Evolutionary conservation across 2,329 filamentous ascomycete species (phyloP), one percentile per base, ranked within the genome.

Genomic region (Botryotinia convoluta): DNA sequence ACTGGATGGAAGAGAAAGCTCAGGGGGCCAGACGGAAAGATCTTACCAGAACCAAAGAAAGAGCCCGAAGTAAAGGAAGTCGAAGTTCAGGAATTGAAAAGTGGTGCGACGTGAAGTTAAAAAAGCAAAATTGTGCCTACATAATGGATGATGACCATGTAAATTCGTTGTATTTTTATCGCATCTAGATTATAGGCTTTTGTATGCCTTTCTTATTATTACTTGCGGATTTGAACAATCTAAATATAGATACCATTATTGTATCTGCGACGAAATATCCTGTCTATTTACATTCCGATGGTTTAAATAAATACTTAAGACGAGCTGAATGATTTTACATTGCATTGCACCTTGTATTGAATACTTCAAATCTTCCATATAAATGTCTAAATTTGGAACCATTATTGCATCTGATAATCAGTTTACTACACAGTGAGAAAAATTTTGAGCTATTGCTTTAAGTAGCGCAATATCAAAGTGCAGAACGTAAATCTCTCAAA

Each of bases 1-100:
- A 97, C 94, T 0, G 93, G 94, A 1, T 97, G 94, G 94, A 84
- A 89, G 82, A 85, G 93, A 74, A 92, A 92, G 81, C 87, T 89
- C 4, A 85, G 91, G 76, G 87, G 75, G 14, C 60, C 78, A 45
- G 79, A 81, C 73, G 80, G 80, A 7, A 81, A 81, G 68, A 76
- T 81, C 14, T 32, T 80, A 39, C 75, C 76, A 35, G 79, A 78
- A 32, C 75, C 75, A 10, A 73, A 76, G 65, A 64, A 72, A 29
- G 73, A 74, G 62, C 65, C 72, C 45, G 68, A 60, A 37, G 54
- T 73, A 4, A 73, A 75, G 37, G 67, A 74, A 12, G 72, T 73
- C 48, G 74, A 70, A 22, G 64, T 78, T 20, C 72, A 78, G 59
- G 72, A 74, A 37, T 73, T 67, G 39, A 75, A 76, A 61, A 75